Evolutionary conservation across 1,284 basidiomycete species (phyloP).

Genomic region (Cutaneotrichosporon sp.): DNA sequence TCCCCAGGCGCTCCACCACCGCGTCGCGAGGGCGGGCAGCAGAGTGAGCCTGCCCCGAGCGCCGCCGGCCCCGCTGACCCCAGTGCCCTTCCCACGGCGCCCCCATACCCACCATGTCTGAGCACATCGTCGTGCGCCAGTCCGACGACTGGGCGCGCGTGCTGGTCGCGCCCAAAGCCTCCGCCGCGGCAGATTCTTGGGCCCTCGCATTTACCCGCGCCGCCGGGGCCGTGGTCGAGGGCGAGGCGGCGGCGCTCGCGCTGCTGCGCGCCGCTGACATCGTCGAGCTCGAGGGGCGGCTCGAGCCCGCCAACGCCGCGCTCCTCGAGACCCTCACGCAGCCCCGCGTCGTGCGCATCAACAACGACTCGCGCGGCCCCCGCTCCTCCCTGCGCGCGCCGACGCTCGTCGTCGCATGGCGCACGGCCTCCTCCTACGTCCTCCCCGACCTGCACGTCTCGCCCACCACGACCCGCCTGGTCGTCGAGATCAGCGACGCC

Average conservation of each 20-base stretch:
- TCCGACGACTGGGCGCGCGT: neutral
- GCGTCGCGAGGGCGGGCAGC: neutral
- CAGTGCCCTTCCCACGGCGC: neutral
- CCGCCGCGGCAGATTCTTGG: neutral
- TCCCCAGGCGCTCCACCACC: neutral
- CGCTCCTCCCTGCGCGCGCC: neutral
- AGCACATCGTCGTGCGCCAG: conserved; percentile 2
- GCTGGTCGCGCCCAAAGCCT: neutral
- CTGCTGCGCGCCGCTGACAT: neutral
- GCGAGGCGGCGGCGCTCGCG: neutral
- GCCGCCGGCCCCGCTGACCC: no score
- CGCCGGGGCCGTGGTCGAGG: no score
- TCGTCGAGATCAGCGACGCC: neutral
- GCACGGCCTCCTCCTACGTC: neutral
- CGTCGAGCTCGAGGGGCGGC: neutral
- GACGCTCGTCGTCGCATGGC: neutral
- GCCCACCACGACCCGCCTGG: neutral
- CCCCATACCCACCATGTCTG: neutral
- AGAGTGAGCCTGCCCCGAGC: neutral
- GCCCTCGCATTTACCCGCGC: neutral
- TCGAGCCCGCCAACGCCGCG: neutral
- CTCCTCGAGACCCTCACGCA: neutral
- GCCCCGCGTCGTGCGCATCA: neutral
- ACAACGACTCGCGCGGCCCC: neutral
- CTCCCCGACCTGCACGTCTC: neutral